Base-by-base conservation (phyloP, 805 yeast genomes). In the Maudiozyma serrabonitensis region DNA sequence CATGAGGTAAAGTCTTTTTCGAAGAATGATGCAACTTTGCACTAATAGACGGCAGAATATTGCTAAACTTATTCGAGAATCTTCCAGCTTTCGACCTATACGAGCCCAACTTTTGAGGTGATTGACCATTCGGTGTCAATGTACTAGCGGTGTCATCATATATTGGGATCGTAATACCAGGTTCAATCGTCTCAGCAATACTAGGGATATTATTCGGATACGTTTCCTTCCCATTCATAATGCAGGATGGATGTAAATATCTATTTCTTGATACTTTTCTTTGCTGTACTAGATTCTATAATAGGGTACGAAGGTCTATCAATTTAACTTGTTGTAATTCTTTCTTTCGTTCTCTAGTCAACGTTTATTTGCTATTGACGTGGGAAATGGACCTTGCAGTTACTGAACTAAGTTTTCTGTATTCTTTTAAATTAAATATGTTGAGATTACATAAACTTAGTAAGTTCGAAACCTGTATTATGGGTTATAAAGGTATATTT, bases 41-140 rank as follows among this genome's bases (percentile, higher is more conserved):
- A 52, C 69, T 64, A 13, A 67, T 59, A 4, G 60, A 60, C n/a
- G 70, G 70, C 16, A 67, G 50, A 41, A 67, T 50, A 47, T 60
- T 66, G 42, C 65, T 62, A 46, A 67, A 53, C 7, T 66, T 66
- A 43, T 63, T 64, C 13, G 69, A 62, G 42, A 67, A 60, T 41
- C 60, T 63, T 6, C 66, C 67, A 4, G 67, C 63, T 41, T 62
- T 59, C n/a, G 64, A 56, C 43, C 69, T 56, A 42, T 66, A 66
- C 3, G 68, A 62, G 2, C 69, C 69, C 16, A 66, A 49, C 47
- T 60, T 65, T 44, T 65, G 67, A 4, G 62, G 54, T 3, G 42
- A 37, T 21, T 26, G 23, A 38, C 9, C 21, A 6, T 21, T 21
- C 2, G 40, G 25, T 7, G 26, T 23, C 15, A 26, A 23, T 5